Base-by-base conservation (phyloP, 495 filamentous ascomycete genomes). In the Extremus antarcticus region DNA sequence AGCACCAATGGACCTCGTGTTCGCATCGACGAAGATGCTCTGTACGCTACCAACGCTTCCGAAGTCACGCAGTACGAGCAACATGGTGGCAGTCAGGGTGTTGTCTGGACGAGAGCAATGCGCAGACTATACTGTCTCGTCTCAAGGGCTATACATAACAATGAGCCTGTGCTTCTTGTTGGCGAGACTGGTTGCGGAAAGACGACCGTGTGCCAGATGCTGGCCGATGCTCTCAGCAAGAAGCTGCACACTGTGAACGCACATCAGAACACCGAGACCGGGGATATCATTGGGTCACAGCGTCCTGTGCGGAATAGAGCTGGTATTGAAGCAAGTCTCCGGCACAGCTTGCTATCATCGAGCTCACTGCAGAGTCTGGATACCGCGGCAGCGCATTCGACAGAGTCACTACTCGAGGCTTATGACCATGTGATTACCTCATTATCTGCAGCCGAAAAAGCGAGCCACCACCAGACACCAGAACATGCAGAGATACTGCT, bases 171-270 rank as follows among this genome's bases (percentile, higher is more conserved):
- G 15, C 73, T 99, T 41, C 74, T 99, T 10, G 88, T 99, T 39
- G 94, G 94, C 56, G 94, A 96, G 63, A 99, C 94, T 43, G 94
- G 94, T 1, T 95, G 90, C 62, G 94, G 94, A 25, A 99, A 99
- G 72, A 99, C 94, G 0, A 94, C 89, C 8, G 85, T 97, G 19
- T 94, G 88, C 59, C 94, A 99, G 68, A 78, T 94, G 57, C 78
- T 99, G 48, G 88, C 94, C 3, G 82, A 91, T 56, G 81, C 86
- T 19, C 78, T 87, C 63, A 74, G 75, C 24, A 86, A 83, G 59
- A 71, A 84, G 56, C 69, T 99, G 45, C 79, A 88, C 58, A 94
- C 90, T 62, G 83, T 97, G 62, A 99, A 97, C 71, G 94, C 94
- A 9, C 94, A 99, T 66, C 89, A 95, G 60, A 99, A 96, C 58